Percentiles rank a stretch among this genome's conserved stretches.
phyloP scores from a whole-genome alignment of 1,139 yeast genomes.

The Candida freyschussii region DNA sequence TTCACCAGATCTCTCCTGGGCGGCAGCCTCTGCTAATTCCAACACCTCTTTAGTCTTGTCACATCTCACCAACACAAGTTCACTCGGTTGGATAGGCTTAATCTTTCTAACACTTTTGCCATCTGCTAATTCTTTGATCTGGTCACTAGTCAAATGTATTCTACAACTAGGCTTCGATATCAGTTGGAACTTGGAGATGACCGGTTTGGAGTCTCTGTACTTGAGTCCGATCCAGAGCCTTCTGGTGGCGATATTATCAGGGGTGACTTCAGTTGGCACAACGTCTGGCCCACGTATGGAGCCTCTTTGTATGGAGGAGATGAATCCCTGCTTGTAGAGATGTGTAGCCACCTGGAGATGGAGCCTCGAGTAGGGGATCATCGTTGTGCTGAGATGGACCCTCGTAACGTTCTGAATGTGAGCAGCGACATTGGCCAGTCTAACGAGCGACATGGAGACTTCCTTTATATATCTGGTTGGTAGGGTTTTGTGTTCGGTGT shows the following conservation, averaged over 20 bases:
- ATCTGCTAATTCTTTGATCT: slow-evolving; percentile 66
- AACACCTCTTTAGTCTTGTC: slow-evolving; percentile 49
- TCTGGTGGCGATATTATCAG: slow-evolving; percentile 80
- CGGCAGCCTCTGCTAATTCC: slow-evolving; percentile 82
- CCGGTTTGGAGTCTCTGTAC: slow-evolving; percentile 77
- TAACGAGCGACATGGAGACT: slow-evolving; percentile 91
- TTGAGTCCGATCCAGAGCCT: slow-evolving; percentile 90
- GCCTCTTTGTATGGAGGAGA: slow-evolving; percentile 81
- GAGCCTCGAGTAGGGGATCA: slow-evolving; percentile 78
- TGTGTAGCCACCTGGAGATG: slow-evolving; percentile 82
- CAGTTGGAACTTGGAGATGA: slow-evolving; percentile 64
- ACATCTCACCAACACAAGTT: slow-evolving; percentile 61
- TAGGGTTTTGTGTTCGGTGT: too few relatives aligned
- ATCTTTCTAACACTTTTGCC: slow-evolving; percentile 75
- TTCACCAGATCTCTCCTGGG: slow-evolving; percentile 67
- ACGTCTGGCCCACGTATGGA: slow-evolving; percentile 86
- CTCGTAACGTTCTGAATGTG: slow-evolving; percentile 86
- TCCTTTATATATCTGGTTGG: too few relatives aligned
- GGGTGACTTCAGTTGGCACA: slow-evolving; percentile 72
- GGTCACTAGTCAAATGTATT: slow-evolving; percentile 57
- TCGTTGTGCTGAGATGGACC: slow-evolving; percentile 68
- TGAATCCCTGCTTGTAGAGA: slow-evolving; percentile 85
- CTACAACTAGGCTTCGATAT: slow-evolving; percentile 84
- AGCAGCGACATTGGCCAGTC: slow-evolving; percentile 78
- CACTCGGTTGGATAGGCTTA: slow-evolving; percentile 86